Evolutionary conservation across 345 rosid species (phyloP).

Genomic region (Eucalyptus curtisii): DNA sequence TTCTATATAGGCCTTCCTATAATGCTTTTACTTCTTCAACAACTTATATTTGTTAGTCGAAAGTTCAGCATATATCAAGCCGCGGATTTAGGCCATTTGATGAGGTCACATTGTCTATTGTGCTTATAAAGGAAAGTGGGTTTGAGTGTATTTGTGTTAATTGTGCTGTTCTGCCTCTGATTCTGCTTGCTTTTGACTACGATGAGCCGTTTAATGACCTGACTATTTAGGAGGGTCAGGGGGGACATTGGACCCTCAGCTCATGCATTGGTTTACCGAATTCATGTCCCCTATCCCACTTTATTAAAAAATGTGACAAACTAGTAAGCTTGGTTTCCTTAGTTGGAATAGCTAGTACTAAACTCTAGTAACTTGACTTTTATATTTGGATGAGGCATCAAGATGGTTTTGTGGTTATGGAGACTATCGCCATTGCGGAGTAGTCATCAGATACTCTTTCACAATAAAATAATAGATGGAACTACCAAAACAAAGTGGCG

Average conservation of each 20-base stretch:
- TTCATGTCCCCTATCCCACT: background rate
- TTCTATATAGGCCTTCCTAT: background rate
- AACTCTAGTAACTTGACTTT: background rate
- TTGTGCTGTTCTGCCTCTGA: background rate
- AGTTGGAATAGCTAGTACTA: background rate
- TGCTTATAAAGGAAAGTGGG: background rate
- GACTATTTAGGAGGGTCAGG: background rate
- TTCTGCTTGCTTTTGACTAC: background rate
- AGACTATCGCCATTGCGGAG: background rate
- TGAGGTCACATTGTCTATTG: background rate
- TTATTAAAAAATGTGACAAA: background rate
- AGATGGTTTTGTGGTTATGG: background rate
- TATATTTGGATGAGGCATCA: background rate
- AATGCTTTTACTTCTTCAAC: background rate
- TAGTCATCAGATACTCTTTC: no score
- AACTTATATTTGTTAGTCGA: background rate
- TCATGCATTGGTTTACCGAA: background rate
- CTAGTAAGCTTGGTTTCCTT: background rate
- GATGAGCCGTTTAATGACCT: background rate
- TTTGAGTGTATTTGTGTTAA: background rate
- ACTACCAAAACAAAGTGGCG: no score
- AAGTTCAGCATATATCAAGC: background rate
- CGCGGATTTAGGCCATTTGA: background rate
- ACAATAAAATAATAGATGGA: no score
- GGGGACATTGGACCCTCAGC: background rate